A percentile compares a stretch with the other conserved stretches of the same genome.
Conservation (phyloP, 1,284 basidiomycete genomes). For the Athelia psychrophila region DNA sequence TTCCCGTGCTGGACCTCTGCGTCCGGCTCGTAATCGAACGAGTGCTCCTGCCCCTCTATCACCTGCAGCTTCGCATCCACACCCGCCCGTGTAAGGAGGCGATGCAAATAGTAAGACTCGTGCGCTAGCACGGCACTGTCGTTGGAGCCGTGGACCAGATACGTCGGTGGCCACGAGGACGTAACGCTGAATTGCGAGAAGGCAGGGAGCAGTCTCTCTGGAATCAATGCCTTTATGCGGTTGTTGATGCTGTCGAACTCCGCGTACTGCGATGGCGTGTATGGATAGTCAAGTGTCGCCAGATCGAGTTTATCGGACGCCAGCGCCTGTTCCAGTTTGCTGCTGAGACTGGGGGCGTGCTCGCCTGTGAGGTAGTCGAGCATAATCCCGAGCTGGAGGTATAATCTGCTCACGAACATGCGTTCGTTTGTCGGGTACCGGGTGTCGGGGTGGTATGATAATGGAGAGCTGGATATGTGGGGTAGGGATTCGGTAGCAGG, state of each 20-base stretch:
- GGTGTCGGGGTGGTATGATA: conserved; percentile 45
- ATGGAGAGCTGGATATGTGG: conserved; percentile 39
- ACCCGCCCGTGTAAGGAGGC: conserved; percentile 33
- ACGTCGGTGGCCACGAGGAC: conserved; percentile 47
- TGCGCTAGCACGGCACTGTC: conserved; percentile 50
- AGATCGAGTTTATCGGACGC: not conserved
- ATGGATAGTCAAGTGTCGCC: not conserved
- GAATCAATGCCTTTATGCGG: conserved; percentile 27
- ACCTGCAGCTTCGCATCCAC: conserved; percentile 37
- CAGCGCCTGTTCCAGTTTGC: conserved; percentile 30
- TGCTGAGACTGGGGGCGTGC: conserved; percentile 55
- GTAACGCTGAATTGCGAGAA: conserved; percentile 53
- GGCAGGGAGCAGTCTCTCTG: conserved; percentile 32
- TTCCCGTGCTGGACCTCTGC: conserved; percentile 34
- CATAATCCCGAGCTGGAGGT: conserved; percentile 54
- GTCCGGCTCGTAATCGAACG: conserved; percentile 47
- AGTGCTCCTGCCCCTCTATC: conserved; percentile 50
- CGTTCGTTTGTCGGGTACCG: conserved; percentile 60
- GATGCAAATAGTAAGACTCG: conserved; percentile 45
- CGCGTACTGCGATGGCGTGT: conserved; percentile 3
- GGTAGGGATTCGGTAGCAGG: conserved; percentile 27
- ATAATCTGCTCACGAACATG: conserved; percentile 55
- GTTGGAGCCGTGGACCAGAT: conserved; percentile 51
- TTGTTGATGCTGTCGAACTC: conserved; percentile 4
- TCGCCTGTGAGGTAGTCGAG: conserved; percentile 62